Percentiles rank a stretch among this genome's conserved stretches.
Evolutionary conservation across 768 basidiomycete genomes (phyloP).

Genomic region (Rubroboletus satanas): DNA sequence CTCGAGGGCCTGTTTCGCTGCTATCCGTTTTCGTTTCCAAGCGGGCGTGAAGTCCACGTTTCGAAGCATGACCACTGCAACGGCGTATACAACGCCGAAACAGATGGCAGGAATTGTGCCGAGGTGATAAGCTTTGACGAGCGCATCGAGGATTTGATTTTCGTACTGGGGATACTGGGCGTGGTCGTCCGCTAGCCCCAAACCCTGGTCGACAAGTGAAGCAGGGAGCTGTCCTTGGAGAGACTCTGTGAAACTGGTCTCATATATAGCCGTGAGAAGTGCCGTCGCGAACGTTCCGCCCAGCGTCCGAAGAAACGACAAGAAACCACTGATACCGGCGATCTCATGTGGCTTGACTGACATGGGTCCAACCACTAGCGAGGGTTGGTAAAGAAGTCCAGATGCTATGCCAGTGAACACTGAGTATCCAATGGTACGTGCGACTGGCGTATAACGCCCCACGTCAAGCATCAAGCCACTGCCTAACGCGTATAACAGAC

Average conservation of each 20-base stretch:
- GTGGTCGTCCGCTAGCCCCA: conserved; percentile 30
- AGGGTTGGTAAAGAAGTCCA: conserved; percentile 33
- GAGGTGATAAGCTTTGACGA: conserved; percentile 33
- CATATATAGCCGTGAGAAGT: conserved; percentile 33
- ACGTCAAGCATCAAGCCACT: conserved; percentile 33
- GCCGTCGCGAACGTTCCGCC: conserved; percentile 36
- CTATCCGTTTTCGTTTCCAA: conserved; percentile 32
- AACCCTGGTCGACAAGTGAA: conserved; percentile 29
- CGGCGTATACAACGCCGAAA: conserved; percentile 31
- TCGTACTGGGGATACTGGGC: conserved; percentile 33
- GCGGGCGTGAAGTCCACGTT: conserved; percentile 33
- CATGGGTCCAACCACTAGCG: conserved; percentile 35
- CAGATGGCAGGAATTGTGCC: conserved; percentile 34
- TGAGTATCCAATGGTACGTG: conserved; percentile 30
- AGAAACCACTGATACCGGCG: conserved; percentile 35
- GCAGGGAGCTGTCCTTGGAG: conserved; percentile 27
- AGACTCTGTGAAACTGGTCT: conserved; percentile 31
- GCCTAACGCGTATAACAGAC: conserved; percentile 32
- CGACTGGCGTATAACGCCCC: conserved; percentile 27
- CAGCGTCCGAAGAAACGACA: conserved; percentile 33
- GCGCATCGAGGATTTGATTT: conserved; percentile 29
- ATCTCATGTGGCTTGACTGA: conserved; percentile 33
- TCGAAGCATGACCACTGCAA: conserved; percentile 29
- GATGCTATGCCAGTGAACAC: conserved; percentile 31
- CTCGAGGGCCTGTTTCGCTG: conserved; percentile 17